These are phyloP conservation scores for Kwoniella bestiolae DNA, from an alignment of 768 basidiomycete species.

Conservation along the genomic window DNA sequence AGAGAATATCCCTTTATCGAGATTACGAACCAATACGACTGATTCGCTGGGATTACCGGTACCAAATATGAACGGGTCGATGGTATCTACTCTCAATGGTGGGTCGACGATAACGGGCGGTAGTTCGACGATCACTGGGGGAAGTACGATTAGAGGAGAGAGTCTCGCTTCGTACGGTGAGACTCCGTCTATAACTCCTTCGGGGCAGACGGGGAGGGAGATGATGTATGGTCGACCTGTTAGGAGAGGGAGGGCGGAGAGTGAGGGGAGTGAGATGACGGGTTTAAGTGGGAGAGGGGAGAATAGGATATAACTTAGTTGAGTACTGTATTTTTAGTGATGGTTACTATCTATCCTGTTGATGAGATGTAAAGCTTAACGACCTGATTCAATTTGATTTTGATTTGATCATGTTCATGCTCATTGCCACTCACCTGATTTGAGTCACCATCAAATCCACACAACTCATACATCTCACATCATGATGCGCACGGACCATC, in stretches of 20 bases:
- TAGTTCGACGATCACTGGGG: constrained; percentile 9
- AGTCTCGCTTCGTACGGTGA: constrained; percentile 27
- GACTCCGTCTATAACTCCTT: constrained; percentile 16
- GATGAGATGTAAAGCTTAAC: too few relatives aligned
- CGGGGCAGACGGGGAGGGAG: too few relatives aligned
- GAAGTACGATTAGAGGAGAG: constrained; percentile 21
- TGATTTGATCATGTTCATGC: not conserved
- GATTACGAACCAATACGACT: not conserved
- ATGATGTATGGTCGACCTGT: constrained; percentile 24
- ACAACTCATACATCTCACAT: too few relatives aligned
- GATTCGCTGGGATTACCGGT: not conserved
- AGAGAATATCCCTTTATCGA: not conserved
- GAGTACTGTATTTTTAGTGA: not conserved
- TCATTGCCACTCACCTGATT: too few relatives aligned
- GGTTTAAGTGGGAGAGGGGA: not conserved
- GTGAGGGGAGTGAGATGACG: constrained; percentile 15
- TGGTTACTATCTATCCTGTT: not conserved
- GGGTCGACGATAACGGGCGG: constrained; percentile 7
- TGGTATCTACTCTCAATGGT: constrained; percentile 3
- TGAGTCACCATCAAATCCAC: too few relatives aligned
- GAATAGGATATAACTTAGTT: not conserved
- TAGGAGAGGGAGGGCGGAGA: constrained; percentile 16
- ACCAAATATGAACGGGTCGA: constrained; percentile 9
- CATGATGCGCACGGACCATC: not conserved
- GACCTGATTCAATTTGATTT: not conserved